Base-by-base conservation (phyloP, 2,329 filamentous ascomycete species). In the Aquanectria penicillioides region DNA sequence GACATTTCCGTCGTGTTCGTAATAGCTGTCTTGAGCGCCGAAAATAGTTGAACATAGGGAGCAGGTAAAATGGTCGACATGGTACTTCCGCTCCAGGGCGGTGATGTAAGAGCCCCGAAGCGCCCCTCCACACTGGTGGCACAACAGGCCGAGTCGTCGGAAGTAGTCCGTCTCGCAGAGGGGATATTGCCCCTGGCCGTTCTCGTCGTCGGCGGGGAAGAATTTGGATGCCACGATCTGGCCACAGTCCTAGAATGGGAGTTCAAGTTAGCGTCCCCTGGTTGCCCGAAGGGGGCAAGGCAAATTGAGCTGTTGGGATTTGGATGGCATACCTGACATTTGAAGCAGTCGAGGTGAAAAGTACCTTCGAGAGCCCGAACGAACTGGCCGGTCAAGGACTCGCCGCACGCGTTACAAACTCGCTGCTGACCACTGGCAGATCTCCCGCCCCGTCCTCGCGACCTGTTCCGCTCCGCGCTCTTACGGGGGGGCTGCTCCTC, bases 101-200 rank as follows among this genome's bases (percentile, higher is more conserved):
- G 95, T 99, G 72, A 99, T 99, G 78, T 99, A 99, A 5, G 95
- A 98, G 41, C 95, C 95, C 62, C 95, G 90, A 17, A 99, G 85
- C 43, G 95, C 95, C 58, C 93, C 93, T 65, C 93, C 93, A 74
- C 95, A 99, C 63, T 95, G 89, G 75, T 91, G 91, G 76, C 95
- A 99, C 37, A 99, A 84, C 38, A 99, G 84, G 62, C 94, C 93
- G 15, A 99, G 86, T 59, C 95, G 88, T 69, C 93, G 87, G 77
- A 99, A 99, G 77, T 99, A 99, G 77, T 99, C 95, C 20, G 90
- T 98, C 78, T 99, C 95, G 81, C 95, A 99, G 4, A 99, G 86
- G 8, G 95, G 95, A 74, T 97, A 98, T 75, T 97, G 95, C 17
- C 85, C 89, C 55, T 87, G 86, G 34, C 92, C 93, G 67, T 93